Base-by-base conservation (phyloP, 495 filamentous ascomycete species). In the Lasiosphaeriaceae sp. region DNA sequence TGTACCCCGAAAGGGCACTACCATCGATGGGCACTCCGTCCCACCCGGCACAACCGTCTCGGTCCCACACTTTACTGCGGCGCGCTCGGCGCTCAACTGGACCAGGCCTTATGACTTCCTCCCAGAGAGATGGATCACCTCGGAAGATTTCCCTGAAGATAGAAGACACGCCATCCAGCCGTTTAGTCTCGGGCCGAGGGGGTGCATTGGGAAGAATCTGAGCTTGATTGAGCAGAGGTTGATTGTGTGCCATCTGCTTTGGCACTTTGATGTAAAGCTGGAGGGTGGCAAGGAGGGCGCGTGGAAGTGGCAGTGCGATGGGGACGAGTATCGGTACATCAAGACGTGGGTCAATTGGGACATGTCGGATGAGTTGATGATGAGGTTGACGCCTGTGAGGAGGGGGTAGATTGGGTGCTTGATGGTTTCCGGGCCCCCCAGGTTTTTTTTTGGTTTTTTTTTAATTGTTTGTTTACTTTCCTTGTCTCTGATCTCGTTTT, bases 141-240 rank as follows among this genome's bases (percentile, higher is more conserved):
- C 70, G 12, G 76, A 74, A 11, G 20, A 29, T 11, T 64, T 59
- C 19, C 11, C 52, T 5, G 6, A 44, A 1, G 54, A 66, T 47
- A 48, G 54, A 11, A 47, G 22, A 23, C 22, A 50, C 14, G 56
- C 58, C 14, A 58, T 52, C 6, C 64, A 66, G 37, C 74, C 81
- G 1, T 83, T 82, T 63, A 66, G 59, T 9, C 22, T 71, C 23
- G 80, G 80, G 0, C 69, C 72, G 0, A 49, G 77, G 22, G 63
- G 58, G 2, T 83, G 80, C 60, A 68, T 81, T 41, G 80, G 78
- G n/a, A 76, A 75, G 52, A 66, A 66, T 11, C 51, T 81, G 45
- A 70, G 73, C 0, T 67, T 69, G 55, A 58, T 69, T 23, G 61
- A 64, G 55, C 55, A 57, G 24, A 22, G 48, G 14, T 22, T 57